Percentiles rank a stretch among this genome's conserved stretches.
Conservation (phyloP, 1,284 basidiomycete species). For the Apiotrichum montevideense region DNA sequence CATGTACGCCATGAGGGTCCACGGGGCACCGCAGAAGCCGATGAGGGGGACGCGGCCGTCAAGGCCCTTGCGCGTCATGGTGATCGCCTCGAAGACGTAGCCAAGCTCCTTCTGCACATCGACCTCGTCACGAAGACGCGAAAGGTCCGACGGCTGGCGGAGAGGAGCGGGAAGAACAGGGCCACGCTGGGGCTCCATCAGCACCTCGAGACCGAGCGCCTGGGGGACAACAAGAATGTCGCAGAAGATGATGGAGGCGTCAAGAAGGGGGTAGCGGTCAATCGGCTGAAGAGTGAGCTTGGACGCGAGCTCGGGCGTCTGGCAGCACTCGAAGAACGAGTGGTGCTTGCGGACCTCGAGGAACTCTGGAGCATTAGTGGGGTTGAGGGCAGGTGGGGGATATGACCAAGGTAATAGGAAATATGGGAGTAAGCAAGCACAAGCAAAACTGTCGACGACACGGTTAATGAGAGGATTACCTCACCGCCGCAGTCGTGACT, state of each 20-base stretch:
- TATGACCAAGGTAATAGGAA: background rate
- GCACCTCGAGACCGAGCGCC: conserved; percentile 87
- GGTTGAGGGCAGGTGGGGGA: background rate
- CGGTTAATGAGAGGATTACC: background rate
- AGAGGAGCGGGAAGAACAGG: conserved; percentile 82
- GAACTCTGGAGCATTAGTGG: conserved; percentile 59
- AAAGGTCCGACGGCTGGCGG: conserved; percentile 64
- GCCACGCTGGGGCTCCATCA: conserved; percentile 74
- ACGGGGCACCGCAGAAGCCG: conserved; percentile 90
- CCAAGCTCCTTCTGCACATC: conserved; percentile 74
- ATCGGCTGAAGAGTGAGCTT: conserved; percentile 89
- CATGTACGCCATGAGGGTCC: conserved; percentile 97
- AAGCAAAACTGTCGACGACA: background rate
- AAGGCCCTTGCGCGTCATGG: conserved; percentile 67
- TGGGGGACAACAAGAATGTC: conserved; percentile 95
- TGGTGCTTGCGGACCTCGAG: conserved; percentile 72
- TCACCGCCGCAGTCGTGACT: too few species aligned
- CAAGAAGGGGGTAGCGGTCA: conserved; percentile 72
- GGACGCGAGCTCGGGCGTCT: conserved; percentile 74
- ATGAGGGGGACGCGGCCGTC: conserved; percentile 85
- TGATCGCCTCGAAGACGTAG: conserved; percentile 88
- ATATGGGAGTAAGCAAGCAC: background rate
- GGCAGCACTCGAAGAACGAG: conserved; percentile 90
- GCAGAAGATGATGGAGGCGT: conserved; percentile 93
- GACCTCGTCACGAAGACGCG: conserved; percentile 57